Base-by-base conservation (phyloP, 345 rosid genomes). In the Mallotus nudiflorus region DNA sequence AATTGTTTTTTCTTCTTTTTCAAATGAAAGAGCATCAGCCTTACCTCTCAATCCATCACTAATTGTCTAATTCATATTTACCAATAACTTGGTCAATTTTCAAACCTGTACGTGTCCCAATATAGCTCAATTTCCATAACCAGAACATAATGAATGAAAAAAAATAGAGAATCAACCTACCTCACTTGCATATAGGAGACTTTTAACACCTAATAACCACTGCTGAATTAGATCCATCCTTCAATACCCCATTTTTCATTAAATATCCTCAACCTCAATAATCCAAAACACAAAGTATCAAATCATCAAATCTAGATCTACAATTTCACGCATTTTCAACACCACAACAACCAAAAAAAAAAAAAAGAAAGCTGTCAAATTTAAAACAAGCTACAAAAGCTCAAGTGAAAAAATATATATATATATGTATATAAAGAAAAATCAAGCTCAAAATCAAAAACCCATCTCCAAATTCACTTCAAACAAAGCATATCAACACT, bases 281-380 rank as follows among this genome's bases (percentile, higher is more conserved):
- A 46, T 65, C 57, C 69, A 61, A 39, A 70, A 74, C 66, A 68
- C 28, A 58, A 49, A 46, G 25, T 52, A 69, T 40, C 6, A 29
- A 46, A 46, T 44, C 11, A 44, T 16, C 77, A 74, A 44, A 68
- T 25, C 39, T 61, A 74, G 83, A 80, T 84, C 84, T 79, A 65
- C 20, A 73, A 66, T 54, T 70, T 71, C 68, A 69, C 22, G 25
- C 66, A 55, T 29, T 45, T 71, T 44, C 68, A 59, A 29, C 71
- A 79, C 40, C 55, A 68, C 10, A 65, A 62, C 65, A 46, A 50
- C 4, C 11, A 77, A 67, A 24, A 52, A 6, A 60, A 40, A 56
- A 51, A 40, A 10, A 44, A 31, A 10, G 11, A 16, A 27, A 9
- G 18, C 58, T 16, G 13, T 2, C 51, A 35, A 69, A 67, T n/a